Conservation (phyloP, 1,139 yeast genomes). For the Williopsis jadinii region DNA sequence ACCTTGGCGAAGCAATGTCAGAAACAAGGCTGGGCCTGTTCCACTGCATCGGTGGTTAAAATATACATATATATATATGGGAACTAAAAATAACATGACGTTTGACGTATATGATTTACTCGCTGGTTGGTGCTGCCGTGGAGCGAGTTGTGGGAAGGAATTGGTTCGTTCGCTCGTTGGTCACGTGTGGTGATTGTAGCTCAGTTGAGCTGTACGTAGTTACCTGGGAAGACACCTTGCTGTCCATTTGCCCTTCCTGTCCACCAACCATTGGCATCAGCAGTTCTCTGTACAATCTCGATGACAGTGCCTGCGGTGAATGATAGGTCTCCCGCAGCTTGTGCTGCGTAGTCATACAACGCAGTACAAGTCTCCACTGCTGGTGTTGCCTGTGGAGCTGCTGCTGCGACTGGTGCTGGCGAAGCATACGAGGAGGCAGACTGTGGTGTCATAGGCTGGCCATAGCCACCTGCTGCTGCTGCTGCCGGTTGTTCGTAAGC, state of each 20-base stretch:
- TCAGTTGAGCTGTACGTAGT: conserved; percentile 69
- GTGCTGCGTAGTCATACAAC: conserved; percentile 70
- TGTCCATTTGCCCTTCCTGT: conserved; percentile 84
- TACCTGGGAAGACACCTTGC: conserved; percentile 92
- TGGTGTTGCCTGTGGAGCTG: conserved; percentile 33
- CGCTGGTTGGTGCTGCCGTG: no score
- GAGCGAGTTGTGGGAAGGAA: no score
- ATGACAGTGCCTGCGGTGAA: conserved; percentile 86
- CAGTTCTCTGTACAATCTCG: conserved; percentile 73
- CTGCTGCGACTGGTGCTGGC: conserved; percentile 24
- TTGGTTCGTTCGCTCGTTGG: no score
- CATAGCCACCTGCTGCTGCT: conserved; percentile 15
- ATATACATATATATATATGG: no score
- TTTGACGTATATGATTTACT: no score
- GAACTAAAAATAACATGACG: no score
- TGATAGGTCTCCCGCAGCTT: conserved; percentile 83
- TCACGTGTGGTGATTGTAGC: neutral
- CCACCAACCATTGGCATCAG: conserved; percentile 96
- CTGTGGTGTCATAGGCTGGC: conserved; percentile 20
- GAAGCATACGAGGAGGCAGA: conserved; percentile 19
- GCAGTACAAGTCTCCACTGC: conserved; percentile 62
- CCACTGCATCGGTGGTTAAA: no score
- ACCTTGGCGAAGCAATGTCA: no score
- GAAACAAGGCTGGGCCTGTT: no score
- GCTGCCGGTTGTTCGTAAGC: conserved; percentile 28